phyloP scores from a whole-genome alignment of 2,329 filamentous ascomycete species.

The Penicillium sp. region DNA sequence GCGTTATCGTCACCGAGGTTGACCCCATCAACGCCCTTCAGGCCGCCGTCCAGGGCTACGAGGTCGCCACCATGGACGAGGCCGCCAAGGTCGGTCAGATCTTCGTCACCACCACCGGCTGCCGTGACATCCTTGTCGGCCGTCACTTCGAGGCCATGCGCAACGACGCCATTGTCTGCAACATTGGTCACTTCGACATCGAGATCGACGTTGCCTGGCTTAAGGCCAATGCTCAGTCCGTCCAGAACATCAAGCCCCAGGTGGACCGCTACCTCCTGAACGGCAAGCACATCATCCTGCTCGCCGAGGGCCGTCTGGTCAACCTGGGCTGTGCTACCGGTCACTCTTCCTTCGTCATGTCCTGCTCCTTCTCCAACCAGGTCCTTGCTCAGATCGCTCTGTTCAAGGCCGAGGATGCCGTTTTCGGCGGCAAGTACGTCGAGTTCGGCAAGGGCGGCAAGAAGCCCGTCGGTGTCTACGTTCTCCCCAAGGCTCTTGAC shows the following conservation, averaged over 20 bases:
- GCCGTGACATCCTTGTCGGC: constrained; percentile 93
- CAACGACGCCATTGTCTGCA: constrained; percentile 99
- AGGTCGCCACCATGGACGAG: constrained; percentile 98
- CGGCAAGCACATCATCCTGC: constrained; percentile 96
- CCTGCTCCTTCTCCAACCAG: constrained; percentile 99
- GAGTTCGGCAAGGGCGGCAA: constrained; percentile 93
- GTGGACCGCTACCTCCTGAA: constrained; percentile 97
- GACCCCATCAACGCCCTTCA: constrained; percentile 99
- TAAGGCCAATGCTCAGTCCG: constrained; percentile 90
- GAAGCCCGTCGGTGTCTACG: constrained; percentile 89
- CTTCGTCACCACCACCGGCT: constrained; percentile 98
- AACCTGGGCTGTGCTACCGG: constrained; percentile 99
- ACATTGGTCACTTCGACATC: constrained; percentile 99
- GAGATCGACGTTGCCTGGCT: constrained; percentile 99
- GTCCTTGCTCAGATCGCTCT: constrained; percentile 98
- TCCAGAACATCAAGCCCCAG: constrained; percentile 99
- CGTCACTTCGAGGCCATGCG: constrained; percentile 92
- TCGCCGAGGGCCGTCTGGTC: constrained; percentile 97
- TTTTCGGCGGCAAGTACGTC: constrained; percentile 88
- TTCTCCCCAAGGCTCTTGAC: constrained; percentile 97
- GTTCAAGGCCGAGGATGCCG: constrained; percentile 86
- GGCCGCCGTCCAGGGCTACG: constrained; percentile 93
- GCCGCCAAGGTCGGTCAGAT: constrained; percentile 87
- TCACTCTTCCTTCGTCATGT: constrained; percentile 99
- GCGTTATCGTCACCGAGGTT: constrained; percentile 93